Base-by-base conservation (phyloP, 192 early-diverging fungal species). In the Phlyctochytrium planicorne region DNA sequence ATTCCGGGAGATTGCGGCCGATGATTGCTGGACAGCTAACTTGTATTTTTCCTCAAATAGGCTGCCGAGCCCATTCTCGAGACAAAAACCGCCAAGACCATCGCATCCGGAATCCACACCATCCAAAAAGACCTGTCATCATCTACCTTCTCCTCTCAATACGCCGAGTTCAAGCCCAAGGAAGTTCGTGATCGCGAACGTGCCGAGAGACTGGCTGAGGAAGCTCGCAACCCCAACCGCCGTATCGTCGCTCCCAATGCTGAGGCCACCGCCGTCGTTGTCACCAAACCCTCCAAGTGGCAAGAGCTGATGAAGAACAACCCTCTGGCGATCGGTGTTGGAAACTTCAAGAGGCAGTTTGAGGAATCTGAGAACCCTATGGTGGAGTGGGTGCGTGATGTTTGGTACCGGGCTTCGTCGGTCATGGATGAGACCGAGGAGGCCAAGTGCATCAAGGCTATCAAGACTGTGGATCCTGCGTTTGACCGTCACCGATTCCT, bases 321-420 rank as follows among this genome's bases (percentile, higher is more conserved):
- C 81, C 86, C 91, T 37, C 72, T 99, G 30, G 89, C 92, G 75
- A 90, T 94, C 75, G 87, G 88, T 73, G 78, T 96, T 64, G 91
- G 94, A 80, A 84, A 80, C 50, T 84, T 90, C 14, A 82, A 85
- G 72, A 89, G 90, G 62, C 81, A 78, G 65, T 89, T 95, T 72
- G 90, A 94, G 52, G 95, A 99, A 75, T 90, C 88, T 73, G 93
- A 97, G 68, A 93, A 95, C 75, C 77, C 93, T 0, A 78, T 95
- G 17, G 76, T 97, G 25, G 93, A 94, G 68, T 79, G 87, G 65
- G 78, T 94, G 65, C 79, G 90, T 29, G 88, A 91, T 52, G 78
- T 87, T 3, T 90, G 90, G 80, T 89, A 85, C 77, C 79, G 65
- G 52, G 90, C 92, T 3, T 81, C 91, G 63, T 27, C 30, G 2